These are phyloP conservation scores for Beauveria asiatica DNA, from an alignment of 2,329 filamentous ascomycete species.

Conservation along the genomic window DNA sequence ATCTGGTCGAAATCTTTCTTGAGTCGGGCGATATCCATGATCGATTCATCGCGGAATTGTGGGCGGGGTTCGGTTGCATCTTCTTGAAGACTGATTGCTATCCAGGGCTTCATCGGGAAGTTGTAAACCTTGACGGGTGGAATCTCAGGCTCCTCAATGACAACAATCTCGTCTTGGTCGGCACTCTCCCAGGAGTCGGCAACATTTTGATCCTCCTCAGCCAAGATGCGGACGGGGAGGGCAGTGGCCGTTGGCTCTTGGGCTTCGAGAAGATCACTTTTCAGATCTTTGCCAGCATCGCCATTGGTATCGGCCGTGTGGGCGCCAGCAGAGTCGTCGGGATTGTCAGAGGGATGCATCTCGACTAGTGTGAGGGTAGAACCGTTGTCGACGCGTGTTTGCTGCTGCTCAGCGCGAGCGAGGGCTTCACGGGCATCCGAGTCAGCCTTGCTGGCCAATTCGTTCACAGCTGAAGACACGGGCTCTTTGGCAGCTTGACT, in stretches of 20 bases:
- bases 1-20: slow-evolving; percentile 99
- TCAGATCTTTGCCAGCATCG: slow-evolving; percentile 40
- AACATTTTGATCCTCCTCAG: slow-evolving; percentile 49
- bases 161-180: slow-evolving; percentile 59
- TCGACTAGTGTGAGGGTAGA: slow-evolving; percentile 18
- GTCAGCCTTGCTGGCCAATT: slow-evolving; percentile 48
- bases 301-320: slow-evolving; percentile 36
- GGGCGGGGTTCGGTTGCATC: slow-evolving; percentile 47
- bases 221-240: slow-evolving; percentile 38
- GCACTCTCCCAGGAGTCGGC: slow-evolving; percentile 91
- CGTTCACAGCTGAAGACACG: slow-evolving; percentile 61
- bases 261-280: slow-evolving; percentile 35
- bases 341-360: slow-evolving; percentile 13
- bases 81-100: slow-evolving; percentile 69
- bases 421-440: slow-evolving; percentile 56
- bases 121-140: slow-evolving; percentile 75
- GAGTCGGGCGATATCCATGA: slow-evolving; percentile 86
- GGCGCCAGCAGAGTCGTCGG: slow-evolving; percentile 28
- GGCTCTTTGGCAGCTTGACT: slow-evolving; percentile 44
- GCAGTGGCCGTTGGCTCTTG: slow-evolving; percentile 21
- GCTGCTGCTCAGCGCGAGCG: slow-evolving; percentile 43
- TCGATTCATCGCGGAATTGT: slow-evolving; percentile 65
- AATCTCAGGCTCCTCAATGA: slow-evolving; percentile 57
- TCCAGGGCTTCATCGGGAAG: slow-evolving; percentile 95
- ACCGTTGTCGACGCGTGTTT: slow-evolving; percentile 39